Evolutionary conservation across 78 protist species (phyloP).

Genomic region (Diacronema lutheri): DNA sequence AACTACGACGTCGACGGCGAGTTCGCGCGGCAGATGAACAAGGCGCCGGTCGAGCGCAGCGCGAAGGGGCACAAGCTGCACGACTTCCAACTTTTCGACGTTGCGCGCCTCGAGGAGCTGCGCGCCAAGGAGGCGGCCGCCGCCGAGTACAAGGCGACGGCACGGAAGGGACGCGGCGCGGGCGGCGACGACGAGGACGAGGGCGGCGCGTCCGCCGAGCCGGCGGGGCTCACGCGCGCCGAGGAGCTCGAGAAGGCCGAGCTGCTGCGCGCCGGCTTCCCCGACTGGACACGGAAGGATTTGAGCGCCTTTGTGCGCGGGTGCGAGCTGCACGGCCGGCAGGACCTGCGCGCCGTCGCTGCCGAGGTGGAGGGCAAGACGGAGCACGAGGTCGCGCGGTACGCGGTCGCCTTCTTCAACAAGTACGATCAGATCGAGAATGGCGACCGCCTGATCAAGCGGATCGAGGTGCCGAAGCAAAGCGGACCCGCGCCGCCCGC

Average conservation of each 20-base stretch:
- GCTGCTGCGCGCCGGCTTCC: slow-evolving; percentile 53
- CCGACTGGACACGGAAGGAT: slow-evolving; percentile 60
- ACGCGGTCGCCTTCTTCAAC: slow-evolving; percentile 56
- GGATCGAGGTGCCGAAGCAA: slow-evolving; percentile 35
- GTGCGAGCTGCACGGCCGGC: slow-evolving; percentile 64
- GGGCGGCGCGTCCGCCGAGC: background rate
- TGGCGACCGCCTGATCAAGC: slow-evolving; percentile 28
- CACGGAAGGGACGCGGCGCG: background rate
- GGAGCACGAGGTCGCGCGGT: slow-evolving; percentile 49
- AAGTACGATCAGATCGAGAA: slow-evolving; percentile 46
- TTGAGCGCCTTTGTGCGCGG: slow-evolving; percentile 59
- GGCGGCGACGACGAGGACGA: background rate
- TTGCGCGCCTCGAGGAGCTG: background rate
- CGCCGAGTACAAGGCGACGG: background rate
- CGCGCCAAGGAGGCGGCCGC: slow-evolving; percentile 35
- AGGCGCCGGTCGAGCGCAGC: background rate
- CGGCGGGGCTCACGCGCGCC: slow-evolving; percentile 27
- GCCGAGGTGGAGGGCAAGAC: slow-evolving; percentile 58
- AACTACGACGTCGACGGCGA: slow-evolving; percentile 38
- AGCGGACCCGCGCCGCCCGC: too few species aligned
- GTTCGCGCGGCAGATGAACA: slow-evolving; percentile 8
- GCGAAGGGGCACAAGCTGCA: background rate
- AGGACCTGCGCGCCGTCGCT: slow-evolving; percentile 41
- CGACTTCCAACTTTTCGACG: slow-evolving; percentile 38
- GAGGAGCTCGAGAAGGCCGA: slow-evolving; percentile 44